Base-by-base conservation (phyloP, 1,284 basidiomycete genomes). In the Trichosporon ovoides region DNA sequence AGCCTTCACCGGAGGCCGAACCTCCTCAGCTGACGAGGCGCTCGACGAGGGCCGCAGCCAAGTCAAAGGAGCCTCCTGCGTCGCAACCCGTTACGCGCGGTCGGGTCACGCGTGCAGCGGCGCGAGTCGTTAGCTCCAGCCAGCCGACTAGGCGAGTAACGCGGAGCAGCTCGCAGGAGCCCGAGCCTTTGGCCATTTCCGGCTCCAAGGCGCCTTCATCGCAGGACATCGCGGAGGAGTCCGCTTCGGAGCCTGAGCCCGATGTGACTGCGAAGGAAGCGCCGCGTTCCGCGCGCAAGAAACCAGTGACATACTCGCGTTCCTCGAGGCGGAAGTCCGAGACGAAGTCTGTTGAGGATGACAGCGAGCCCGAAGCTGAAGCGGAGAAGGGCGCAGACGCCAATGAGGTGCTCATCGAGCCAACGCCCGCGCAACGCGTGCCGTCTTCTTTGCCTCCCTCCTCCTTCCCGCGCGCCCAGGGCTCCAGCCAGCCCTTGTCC, bases 71-170 rank as follows among this genome's bases (percentile, higher is more conserved):
- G 49, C 36, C 49, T n/a, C 46, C 43, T 3, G 18, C 43, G 19
- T 33, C 38, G 49, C 55, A 40, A 31, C 55, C 48, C 6, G 22
- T 37, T 7, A 24, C 50, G 19, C 14, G 12, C 24, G 16, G 51
- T 20, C 58, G 58, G 6, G 13, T 24, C 9, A 55, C 54, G 0
- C 40, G 58, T 7, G 35, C 54, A 7, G 33, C 58, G 13, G 55
- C 58, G 11, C 49, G 58, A 7, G 54, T 53, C 18, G 40, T 49
- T 2, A 34, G 52, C 16, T 49, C 53, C 4, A 52, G 38, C n/a
- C 59, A 61, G 53, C 56, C 53, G 1, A 52, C 55, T 3, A n/a
- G 38, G 13, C 57, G 60, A n/a, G 18, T 20, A 16, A 56, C 53
- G 14, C 38, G 58, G 9, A 37, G 51, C 13, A 38, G 54, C 16